These are phyloP conservation scores for Darksidea phi DNA, from an alignment of 495 filamentous ascomycete species.

Conservation along the genomic window DNA sequence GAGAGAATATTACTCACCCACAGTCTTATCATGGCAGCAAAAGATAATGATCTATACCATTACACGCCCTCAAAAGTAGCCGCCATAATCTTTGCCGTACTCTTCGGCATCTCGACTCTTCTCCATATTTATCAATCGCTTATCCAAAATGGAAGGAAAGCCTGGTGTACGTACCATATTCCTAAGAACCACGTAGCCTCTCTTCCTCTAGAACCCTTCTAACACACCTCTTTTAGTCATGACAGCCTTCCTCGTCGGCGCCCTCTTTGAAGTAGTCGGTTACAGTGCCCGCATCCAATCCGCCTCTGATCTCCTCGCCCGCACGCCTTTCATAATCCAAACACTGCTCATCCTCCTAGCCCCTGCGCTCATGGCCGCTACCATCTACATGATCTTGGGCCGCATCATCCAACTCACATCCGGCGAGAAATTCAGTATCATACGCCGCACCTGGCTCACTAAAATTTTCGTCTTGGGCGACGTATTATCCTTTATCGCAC, in stretches of 20 bases:
- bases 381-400: constrained; percentile 50
- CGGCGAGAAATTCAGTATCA: constrained; percentile 46
- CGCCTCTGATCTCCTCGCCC: constrained; percentile 24
- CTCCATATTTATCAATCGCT: constrained; percentile 51
- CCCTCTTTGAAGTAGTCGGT: constrained; percentile 51
- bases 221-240: constrained; percentile 41
- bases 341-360: constrained; percentile 46
- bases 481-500: constrained; percentile 47
- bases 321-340: constrained; percentile 43
- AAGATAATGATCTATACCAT: constrained; percentile 41
- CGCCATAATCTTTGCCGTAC: constrained; percentile 51
- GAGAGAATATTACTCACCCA: too few species aligned
- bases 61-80: constrained; percentile 54
- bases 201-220: too few species aligned
- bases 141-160: constrained; percentile 37
- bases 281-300: constrained; percentile 45
- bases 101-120: constrained; percentile 49
- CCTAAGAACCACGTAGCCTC: too few species aligned
- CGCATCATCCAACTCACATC: constrained; percentile 46
- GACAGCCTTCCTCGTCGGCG: constrained; percentile 56
- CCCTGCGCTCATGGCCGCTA: constrained; percentile 47
- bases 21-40: background rate
- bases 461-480: constrained; percentile 50
- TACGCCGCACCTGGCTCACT: constrained; percentile 46
- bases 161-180: too few species aligned